These are phyloP conservation scores for Rubia tinctorum DNA, from an alignment of 305 asterid genomes.

Conservation along the genomic window DNA sequence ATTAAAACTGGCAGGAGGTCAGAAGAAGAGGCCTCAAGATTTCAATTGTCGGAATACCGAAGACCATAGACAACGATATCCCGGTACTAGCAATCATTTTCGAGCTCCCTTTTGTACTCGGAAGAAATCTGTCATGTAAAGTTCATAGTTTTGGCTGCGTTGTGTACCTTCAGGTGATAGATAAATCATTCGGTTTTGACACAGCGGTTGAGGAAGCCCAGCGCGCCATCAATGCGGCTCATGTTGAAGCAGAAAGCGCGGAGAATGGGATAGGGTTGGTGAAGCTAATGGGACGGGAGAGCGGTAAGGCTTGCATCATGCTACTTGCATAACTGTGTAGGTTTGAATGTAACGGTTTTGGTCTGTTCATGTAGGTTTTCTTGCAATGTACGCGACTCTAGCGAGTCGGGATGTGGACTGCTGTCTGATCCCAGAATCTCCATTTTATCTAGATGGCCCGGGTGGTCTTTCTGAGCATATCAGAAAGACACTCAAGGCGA, in stretches of 20 bases:
- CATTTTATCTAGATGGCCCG: slow-evolving; percentile 11
- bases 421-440: slow-evolving; percentile 21
- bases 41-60: slow-evolving; percentile 52
- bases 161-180: slow-evolving; percentile 44
- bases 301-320: slow-evolving; percentile 40
- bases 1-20: slow-evolving; percentile 23
- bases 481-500: slow-evolving; percentile 9
- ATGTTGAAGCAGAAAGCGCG: slow-evolving; percentile 62
- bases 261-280: slow-evolving; percentile 72
- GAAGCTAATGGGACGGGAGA: slow-evolving; percentile 61
- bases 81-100: slow-evolving; percentile 11
- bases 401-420: slow-evolving; percentile 22
- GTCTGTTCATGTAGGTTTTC: not conserved
- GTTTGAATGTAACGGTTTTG: not conserved
- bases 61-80: slow-evolving; percentile 39
- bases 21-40: slow-evolving; percentile 33
- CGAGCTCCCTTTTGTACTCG: not conserved
- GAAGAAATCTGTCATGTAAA: not conserved
- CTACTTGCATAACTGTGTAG: not conserved
- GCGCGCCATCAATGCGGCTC: slow-evolving; percentile 77
- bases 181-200: slow-evolving; percentile 74
- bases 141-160: not conserved
- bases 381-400: slow-evolving; percentile 22
- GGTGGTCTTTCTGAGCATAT: slow-evolving; percentile 20
- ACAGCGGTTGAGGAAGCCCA: slow-evolving; percentile 82